Evolutionary conservation across 495 filamentous ascomycete genomes (phyloP), one percentile per base, ranked within the genome.

Genomic region (Aspergillus incahuasiensis): DNA sequence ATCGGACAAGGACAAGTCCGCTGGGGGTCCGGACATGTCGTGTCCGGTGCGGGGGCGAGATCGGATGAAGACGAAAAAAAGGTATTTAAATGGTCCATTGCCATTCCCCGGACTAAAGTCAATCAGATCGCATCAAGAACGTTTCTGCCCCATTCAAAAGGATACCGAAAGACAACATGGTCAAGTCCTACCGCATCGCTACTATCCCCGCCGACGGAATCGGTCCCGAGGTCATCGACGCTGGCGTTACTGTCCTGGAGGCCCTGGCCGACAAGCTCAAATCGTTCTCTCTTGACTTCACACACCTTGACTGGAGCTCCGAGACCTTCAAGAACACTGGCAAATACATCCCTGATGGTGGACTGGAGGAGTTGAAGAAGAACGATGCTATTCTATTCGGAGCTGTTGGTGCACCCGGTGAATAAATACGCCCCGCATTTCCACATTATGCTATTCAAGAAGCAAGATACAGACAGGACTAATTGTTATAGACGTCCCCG

Each of bases 331-430:
- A 81, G 61, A 67, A 68, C 42, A 72, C 68, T 38, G 80, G 80
- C 5, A 69, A 74, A 45, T 82, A 81, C 54, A 73, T 83, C 15
- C 80, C 80, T 0, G 79, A 82, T 34, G 75, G 76, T 34, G 80
- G 75, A 20, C 65, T 83, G 1, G 74, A 79, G 11, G 64, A 68
- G 30, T 52, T 82, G 54, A 79, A 77, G 70, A 76, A 72, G 56
- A 74, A 74, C 41, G 73, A 83, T 61, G 80, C 80, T 1, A 81
- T 82, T 45, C 68, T 82, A 18, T 83, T 83, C 50, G 80, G 80
- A 6, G 77, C 79, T 22, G 80, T 82, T 45, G 80, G 80, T 1
- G 77, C 75, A 16, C 80, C 78, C 3, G 77, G 78, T 79, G 70
- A 54, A 60, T 38, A 40, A 24, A 28, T n/a, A n/a, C n/a, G n/a